phyloP scores from a whole-genome alignment of 768 basidiomycete genomes.

The Kwoniella botswanensis region DNA sequence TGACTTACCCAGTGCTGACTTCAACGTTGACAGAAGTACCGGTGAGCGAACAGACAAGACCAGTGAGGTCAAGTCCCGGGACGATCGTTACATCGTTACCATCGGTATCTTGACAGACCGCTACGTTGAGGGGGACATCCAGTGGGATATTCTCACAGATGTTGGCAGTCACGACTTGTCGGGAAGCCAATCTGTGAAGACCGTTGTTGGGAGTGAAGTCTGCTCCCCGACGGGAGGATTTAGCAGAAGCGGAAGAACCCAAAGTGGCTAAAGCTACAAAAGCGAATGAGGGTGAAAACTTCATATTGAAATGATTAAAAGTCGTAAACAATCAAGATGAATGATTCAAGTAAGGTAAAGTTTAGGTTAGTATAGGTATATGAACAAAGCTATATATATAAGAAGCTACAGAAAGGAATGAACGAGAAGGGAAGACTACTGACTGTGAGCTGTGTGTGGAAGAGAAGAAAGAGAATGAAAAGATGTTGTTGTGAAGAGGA shows the following conservation, averaged over 20 bases:
- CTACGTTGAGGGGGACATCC: not conserved
- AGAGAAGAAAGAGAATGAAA: not conserved
- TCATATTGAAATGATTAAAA: not conserved
- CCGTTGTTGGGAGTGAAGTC: not conserved
- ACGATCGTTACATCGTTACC: not conserved
- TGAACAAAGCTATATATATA: not conserved
- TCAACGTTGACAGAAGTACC: not conserved
- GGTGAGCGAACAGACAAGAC: slow-evolving; percentile 3
- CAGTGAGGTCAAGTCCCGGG: not conserved
- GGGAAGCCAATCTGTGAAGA: not conserved
- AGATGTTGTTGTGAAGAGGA: not conserved
- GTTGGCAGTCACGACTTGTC: slow-evolving; percentile 4
- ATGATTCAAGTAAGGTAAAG: not conserved
- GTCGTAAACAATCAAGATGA: not conserved
- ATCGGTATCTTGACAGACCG: not conserved
- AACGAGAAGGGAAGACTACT: not conserved
- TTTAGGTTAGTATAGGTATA: not conserved
- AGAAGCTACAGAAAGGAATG: too few relatives aligned
- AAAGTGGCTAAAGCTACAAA: not conserved
- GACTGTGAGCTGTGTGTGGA: not conserved
- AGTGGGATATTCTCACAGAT: slow-evolving; percentile 1
- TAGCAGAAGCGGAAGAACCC: not conserved
- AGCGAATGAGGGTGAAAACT: slow-evolving; percentile 1
- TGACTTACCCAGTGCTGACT: not conserved
- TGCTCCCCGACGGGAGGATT: not conserved